Evolutionary conservation across 768 basidiomycete species (phyloP), one percentile per base, ranked within the genome.

Genomic region (Cystofilobasidium capitatum): DNA sequence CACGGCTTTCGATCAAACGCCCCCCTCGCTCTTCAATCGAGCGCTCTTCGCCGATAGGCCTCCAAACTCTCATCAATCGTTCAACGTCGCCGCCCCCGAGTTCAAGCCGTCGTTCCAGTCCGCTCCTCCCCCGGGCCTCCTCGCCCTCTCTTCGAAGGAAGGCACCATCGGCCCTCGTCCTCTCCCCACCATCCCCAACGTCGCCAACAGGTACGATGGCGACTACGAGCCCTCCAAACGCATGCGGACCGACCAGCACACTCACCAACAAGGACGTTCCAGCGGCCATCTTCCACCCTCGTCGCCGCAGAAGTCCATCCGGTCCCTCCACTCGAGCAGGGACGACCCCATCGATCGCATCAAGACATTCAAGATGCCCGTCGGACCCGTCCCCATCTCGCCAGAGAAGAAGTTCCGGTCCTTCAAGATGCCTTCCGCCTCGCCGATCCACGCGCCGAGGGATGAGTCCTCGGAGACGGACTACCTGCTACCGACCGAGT

Each of bases 61-160:
- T n/a, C n/a, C n/a, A n/a, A n/a, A n/a, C n/a, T n/a, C 22, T 22
- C 47, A 29, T 29, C 10, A 24, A 9, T 26, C 63, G 4, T 57
- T 64, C 63, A 64, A 64, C 51, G 36, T 31, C n/a, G 63, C 63
- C 51, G 63, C 63, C 31, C n/a, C 63, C 6, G 51, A 40, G 39
- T 64, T 64, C 63, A 36, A 36, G 14, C 36, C 62, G 31, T 47
- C 63, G n/a, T 26, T 57, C 51, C 49, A 36, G 20, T 40, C 40
- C 36, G 49, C 39, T 24, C 51, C 51, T 12, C 51, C 51, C 2
- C 51, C 51, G 14, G 31, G 51, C 4, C 51, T 55, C 2, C 31
- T 16, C 13, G 33, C 51, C 12, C 51, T 55, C 2, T 31, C 7
- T 1, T 31, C 31, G 26, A 17, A 10, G 29, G 2, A 17, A 26